phyloP scores from a whole-genome alignment of 2,329 filamentous ascomycete species.

The Diaporthe batatas region DNA sequence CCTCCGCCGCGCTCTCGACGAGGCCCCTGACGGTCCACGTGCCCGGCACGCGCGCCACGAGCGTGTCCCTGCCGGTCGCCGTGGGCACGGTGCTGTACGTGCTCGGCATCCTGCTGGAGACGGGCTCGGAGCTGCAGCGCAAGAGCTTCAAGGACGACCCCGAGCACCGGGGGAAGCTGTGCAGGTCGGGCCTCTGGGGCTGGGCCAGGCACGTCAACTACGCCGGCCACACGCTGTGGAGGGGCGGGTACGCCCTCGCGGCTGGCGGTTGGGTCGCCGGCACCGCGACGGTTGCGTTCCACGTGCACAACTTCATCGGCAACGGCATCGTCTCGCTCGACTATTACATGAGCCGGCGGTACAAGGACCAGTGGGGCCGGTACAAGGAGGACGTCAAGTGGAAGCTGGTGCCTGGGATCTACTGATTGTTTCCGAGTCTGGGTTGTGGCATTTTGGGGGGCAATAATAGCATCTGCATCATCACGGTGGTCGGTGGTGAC shows the following conservation, averaged over 20 bases:
- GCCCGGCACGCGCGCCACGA: slow-evolving; percentile 51
- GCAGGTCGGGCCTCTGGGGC: slow-evolving; percentile 55
- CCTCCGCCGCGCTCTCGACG: slow-evolving; percentile 53
- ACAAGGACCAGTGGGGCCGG: slow-evolving; percentile 55
- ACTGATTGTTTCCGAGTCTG: slow-evolving; percentile 44
- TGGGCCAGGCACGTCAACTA: slow-evolving; percentile 58
- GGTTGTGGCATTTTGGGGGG: background rate
- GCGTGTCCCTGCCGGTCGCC: slow-evolving; percentile 54
- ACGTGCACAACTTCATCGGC: slow-evolving; percentile 50
- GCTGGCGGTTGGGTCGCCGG: slow-evolving; percentile 54
- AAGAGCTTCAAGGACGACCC: slow-evolving; percentile 54
- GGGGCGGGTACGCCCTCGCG: slow-evolving; percentile 51
- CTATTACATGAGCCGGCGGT: slow-evolving; percentile 54
- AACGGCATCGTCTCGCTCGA: slow-evolving; percentile 52
- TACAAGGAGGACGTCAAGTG: slow-evolving; percentile 56
- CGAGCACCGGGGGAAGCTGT: slow-evolving; percentile 55
- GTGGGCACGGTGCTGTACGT: slow-evolving; percentile 64
- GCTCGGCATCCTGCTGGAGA: slow-evolving; percentile 66
- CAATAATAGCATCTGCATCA: slow-evolving; percentile 6
- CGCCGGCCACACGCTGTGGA: slow-evolving; percentile 54
- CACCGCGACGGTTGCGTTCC: slow-evolving; percentile 47
- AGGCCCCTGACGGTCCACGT: slow-evolving; percentile 45
- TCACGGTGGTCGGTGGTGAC: background rate
- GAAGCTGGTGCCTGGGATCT: slow-evolving; percentile 54
- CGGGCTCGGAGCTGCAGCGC: slow-evolving; percentile 69